Percentiles rank a stretch among this genome's conserved stretches.
These are phyloP conservation scores for Eucalyptus brandiana DNA, from an alignment of 345 rosid species.

Conservation along the genomic window DNA sequence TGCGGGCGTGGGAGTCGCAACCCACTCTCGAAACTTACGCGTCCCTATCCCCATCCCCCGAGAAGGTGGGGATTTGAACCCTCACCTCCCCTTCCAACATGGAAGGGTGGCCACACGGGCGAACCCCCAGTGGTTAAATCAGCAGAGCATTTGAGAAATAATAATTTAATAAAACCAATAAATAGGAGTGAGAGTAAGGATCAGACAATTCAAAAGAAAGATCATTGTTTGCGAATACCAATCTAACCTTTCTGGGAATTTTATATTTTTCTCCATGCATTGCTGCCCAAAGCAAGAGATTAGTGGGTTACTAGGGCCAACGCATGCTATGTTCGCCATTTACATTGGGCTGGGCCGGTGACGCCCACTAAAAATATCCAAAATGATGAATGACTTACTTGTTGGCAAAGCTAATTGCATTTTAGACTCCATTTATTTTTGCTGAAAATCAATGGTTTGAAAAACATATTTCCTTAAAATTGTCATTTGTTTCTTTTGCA, in stretches of 20 bases:
- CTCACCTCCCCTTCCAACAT: too few species aligned
- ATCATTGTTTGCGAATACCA: neutral
- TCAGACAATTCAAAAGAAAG: neutral
- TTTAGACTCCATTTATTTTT: too few species aligned
- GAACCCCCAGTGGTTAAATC: too few species aligned
- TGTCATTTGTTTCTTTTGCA: neutral
- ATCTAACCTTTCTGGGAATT: neutral
- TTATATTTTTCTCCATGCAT: neutral
- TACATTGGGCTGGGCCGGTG: neutral
- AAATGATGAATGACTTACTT: neutral
- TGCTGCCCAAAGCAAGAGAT: neutral
- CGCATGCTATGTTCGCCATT: neutral
- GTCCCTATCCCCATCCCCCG: too few species aligned
- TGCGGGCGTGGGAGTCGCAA: too few species aligned
- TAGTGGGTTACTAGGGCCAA: neutral
- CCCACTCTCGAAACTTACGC: too few species aligned
- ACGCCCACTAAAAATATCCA: neutral
- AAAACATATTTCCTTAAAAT: too few species aligned
- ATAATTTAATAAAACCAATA: neutral
- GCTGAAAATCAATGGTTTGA: fast-evolving
- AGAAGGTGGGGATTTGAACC: too few species aligned
- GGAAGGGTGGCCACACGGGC: too few species aligned
- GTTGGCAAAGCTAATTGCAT: neutral
- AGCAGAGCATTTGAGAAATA: neutral
- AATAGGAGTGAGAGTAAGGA: neutral